Evolutionary conservation across 768 basidiomycete species (phyloP).

Genomic region (Phylloporus sp.): DNA sequence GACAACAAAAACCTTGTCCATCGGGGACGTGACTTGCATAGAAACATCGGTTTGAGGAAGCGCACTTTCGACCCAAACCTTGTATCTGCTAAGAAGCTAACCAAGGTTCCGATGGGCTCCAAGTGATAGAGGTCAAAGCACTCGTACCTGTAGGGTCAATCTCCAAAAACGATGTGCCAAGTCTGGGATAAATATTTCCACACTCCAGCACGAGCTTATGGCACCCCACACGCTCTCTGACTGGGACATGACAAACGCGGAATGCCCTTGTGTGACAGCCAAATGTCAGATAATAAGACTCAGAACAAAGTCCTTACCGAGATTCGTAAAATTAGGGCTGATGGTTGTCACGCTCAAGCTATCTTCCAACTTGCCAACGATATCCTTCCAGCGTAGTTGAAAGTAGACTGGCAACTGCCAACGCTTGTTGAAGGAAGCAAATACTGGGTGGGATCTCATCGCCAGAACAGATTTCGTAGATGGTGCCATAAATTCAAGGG

Average conservation of each 20-base stretch:
- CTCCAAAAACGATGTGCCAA: conserved; percentile 86
- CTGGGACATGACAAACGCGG: conserved; percentile 56
- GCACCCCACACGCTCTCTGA: conserved; percentile 68
- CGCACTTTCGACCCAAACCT: conserved; percentile 66
- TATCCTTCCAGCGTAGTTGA: conserved; percentile 96
- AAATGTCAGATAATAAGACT: background rate
- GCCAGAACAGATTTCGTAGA: conserved; percentile 63
- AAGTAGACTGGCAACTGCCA: conserved; percentile 99
- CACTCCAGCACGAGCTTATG: conserved; percentile 79
- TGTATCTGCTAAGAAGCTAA: conserved; percentile 79
- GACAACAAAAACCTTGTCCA: conserved; percentile 33
- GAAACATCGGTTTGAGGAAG: conserved; percentile 43
- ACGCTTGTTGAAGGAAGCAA: conserved; percentile 67
- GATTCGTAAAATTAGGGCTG: conserved; percentile 32
- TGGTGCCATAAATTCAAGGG: conserved; percentile 80
- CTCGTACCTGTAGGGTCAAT: conserved; percentile 76
- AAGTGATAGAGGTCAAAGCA: background rate
- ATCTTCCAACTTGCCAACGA: conserved; percentile 74
- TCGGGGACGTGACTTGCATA: conserved; percentile 32
- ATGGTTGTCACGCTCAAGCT: conserved; percentile 44
- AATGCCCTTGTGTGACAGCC: conserved; percentile 17
- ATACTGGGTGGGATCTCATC: conserved; percentile 72
- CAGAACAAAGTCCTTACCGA: conserved; percentile 35
- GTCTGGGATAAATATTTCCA: conserved; percentile 80
- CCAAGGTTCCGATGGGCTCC: conserved; percentile 3